Conservation (phyloP, 2,329 filamentous ascomycete species). For the Sporothrix globosa region DNA sequence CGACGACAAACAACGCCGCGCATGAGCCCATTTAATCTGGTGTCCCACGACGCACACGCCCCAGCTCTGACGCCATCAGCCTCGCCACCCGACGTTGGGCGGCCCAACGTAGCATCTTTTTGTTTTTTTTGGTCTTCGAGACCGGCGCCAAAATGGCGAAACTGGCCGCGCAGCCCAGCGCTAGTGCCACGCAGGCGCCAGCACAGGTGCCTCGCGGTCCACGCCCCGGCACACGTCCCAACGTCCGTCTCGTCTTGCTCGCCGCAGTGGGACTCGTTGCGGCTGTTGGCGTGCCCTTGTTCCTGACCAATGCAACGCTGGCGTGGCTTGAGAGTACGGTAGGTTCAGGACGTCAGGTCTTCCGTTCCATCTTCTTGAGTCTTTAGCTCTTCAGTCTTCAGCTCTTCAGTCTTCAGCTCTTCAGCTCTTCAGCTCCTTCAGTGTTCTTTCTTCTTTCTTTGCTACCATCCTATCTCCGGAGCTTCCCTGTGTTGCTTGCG, state of each 20-base stretch:
- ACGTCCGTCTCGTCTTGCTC: not conserved
- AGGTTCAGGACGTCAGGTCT: not conserved
- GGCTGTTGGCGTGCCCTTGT: conserved; percentile 16
- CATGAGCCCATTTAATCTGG: no score
- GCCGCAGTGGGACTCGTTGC: conserved; percentile 15
- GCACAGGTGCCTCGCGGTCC: not conserved
- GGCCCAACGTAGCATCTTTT: not conserved
- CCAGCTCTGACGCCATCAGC: conserved; percentile 25
- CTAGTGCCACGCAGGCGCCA: not conserved
- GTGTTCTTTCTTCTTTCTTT: not conserved
- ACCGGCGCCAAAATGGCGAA: not conserved
- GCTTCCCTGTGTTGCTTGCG: no score
- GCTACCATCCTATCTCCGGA: not conserved
- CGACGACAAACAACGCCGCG: not conserved
- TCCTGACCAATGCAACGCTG: conserved; percentile 17
- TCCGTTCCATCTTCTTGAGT: not conserved
- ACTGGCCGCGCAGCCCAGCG: not conserved
- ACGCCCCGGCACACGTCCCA: not conserved
- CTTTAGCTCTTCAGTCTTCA: not conserved
- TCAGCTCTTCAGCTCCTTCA: not conserved
- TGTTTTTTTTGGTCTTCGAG: no score
- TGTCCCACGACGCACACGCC: not conserved
- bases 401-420: not conserved
- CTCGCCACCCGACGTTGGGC: not conserved
- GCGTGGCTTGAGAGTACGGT: conserved; percentile 20